These are phyloP conservation scores for Lasiodiplodia citricola DNA, from an alignment of 2,329 filamentous ascomycete species.

Conservation along the genomic window DNA sequence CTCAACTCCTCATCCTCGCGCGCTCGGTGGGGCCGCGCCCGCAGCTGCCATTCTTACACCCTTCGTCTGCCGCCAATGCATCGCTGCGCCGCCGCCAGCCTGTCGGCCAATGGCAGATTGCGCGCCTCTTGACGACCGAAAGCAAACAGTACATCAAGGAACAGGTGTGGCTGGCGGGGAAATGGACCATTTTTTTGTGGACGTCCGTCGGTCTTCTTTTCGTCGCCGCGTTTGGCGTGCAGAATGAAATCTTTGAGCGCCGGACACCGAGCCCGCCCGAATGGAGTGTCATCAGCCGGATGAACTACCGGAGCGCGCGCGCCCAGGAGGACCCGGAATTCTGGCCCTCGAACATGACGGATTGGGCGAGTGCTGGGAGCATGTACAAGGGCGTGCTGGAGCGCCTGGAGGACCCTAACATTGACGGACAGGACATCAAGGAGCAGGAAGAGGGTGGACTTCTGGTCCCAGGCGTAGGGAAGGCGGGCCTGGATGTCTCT, in stretches of 20 bases:
- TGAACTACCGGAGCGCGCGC: conserved; percentile 69
- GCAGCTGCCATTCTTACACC: conserved; percentile 69
- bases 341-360: conserved; percentile 59
- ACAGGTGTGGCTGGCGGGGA: conserved; percentile 71
- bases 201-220: conserved; percentile 65
- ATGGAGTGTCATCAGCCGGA: conserved; percentile 75
- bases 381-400: conserved; percentile 65
- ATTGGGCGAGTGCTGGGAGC: conserved; percentile 72
- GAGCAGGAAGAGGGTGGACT: conserved; percentile 61
- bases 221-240: conserved; percentile 67
- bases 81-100: conserved; percentile 10
- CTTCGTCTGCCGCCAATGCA: conserved; percentile 50
- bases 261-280: conserved; percentile 81
- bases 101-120: conserved; percentile 56
- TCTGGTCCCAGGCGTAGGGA: conserved; percentile 40
- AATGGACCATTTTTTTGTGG: conserved; percentile 71
- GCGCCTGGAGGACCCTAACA: conserved; percentile 70
- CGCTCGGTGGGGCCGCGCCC: conserved; percentile 58
- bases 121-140: conserved; percentile 80
- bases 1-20: conserved; percentile 57
- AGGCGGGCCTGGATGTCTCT: conserved; percentile 69
- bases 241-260: conserved; percentile 77
- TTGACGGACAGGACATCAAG: conserved; percentile 70
- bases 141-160: conserved; percentile 72
- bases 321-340: conserved; percentile 63